Conservation (phyloP, 305 asterid genomes). For the Rubia tinctorum region DNA sequence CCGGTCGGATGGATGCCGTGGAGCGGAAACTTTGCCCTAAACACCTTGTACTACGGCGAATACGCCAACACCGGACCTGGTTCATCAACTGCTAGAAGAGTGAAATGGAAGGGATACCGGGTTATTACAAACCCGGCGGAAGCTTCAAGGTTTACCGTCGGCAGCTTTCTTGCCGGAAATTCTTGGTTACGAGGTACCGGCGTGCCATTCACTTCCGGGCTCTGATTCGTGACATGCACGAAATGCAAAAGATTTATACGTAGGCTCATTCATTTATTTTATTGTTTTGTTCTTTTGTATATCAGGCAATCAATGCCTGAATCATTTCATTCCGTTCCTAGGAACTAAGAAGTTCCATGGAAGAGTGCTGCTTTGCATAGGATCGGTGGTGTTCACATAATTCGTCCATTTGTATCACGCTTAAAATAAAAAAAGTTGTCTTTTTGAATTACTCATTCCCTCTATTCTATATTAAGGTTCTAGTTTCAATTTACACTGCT, state of each 20-base stretch:
- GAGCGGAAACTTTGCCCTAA: conserved; percentile 6
- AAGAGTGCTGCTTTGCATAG: too few relatives aligned
- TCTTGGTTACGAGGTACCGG: conserved; percentile 44
- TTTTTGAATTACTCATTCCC: too few relatives aligned
- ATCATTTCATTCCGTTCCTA: not conserved
- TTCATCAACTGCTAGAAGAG: not conserved
- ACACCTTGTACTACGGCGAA: conserved; percentile 2
- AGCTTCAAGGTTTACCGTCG: not conserved
- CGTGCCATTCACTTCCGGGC: conserved; percentile 70
- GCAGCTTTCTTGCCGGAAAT: conserved; percentile 1
- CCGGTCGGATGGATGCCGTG: conserved; percentile 5
- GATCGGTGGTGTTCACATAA: too few relatives aligned
- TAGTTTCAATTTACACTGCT: too few relatives aligned
- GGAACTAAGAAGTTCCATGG: too few relatives aligned
- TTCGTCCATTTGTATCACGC: too few relatives aligned
- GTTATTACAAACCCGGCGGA: conserved; percentile 1
- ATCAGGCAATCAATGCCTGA: too few relatives aligned
- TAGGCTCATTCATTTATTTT: not conserved
- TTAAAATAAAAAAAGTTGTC: too few relatives aligned
- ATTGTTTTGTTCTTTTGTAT: not conserved
- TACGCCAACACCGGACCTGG: conserved; percentile 4
- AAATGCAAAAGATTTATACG: too few relatives aligned
- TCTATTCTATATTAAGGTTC: too few relatives aligned
- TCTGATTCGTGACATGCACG: conserved; percentile 20
- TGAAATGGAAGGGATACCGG: conserved; percentile 10